phyloP scores from a whole-genome alignment of 1,284 basidiomycete genomes.

The Cutaneotrichosporon cyanovorans region DNA sequence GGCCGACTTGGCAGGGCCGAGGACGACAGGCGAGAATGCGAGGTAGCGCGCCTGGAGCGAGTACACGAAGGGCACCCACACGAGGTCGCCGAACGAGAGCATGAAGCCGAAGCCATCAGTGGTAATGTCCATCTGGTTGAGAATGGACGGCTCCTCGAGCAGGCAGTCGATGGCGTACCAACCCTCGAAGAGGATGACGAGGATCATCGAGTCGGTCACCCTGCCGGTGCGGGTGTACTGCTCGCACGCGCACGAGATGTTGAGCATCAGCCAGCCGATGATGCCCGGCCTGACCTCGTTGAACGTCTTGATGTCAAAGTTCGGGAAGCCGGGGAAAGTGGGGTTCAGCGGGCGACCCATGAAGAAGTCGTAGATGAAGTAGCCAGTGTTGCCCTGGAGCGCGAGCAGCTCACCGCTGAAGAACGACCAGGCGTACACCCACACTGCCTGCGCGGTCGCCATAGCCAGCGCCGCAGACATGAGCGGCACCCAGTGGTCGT shows the following conservation, averaged over 20 bases:
- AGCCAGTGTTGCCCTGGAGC: constrained; percentile 84
- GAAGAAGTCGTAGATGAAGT: constrained; percentile 88
- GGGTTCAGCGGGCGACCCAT: constrained; percentile 96
- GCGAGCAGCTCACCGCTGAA: constrained; percentile 61
- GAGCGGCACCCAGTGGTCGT: constrained; percentile 87
- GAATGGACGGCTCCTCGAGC: constrained; percentile 55
- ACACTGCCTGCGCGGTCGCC: constrained; percentile 65
- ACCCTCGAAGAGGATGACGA: constrained; percentile 77
- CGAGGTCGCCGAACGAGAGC: constrained; percentile 87
- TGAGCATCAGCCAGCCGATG: constrained; percentile 86
- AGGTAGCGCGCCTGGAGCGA: constrained; percentile 90
- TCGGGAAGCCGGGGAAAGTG: constrained; percentile 48
- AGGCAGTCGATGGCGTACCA: constrained; percentile 74
- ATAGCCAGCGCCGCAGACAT: constrained; percentile 75
- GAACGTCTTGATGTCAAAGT: constrained; percentile 94
- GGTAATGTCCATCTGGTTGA: constrained; percentile 97
- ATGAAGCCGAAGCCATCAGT: constrained; percentile 99
- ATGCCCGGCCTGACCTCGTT: constrained; percentile 92
- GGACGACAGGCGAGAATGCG: constrained; percentile 73
- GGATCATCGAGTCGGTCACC: constrained; percentile 85
- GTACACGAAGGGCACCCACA: constrained; percentile 94
- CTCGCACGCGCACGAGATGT: constrained; percentile 85
- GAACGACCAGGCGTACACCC: constrained; percentile 70
- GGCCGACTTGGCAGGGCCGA: constrained; percentile 59
- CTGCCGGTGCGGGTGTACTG: constrained; percentile 69